Conservation (phyloP, 768 basidiomycete species). For the Tulasnella sp. region DNA sequence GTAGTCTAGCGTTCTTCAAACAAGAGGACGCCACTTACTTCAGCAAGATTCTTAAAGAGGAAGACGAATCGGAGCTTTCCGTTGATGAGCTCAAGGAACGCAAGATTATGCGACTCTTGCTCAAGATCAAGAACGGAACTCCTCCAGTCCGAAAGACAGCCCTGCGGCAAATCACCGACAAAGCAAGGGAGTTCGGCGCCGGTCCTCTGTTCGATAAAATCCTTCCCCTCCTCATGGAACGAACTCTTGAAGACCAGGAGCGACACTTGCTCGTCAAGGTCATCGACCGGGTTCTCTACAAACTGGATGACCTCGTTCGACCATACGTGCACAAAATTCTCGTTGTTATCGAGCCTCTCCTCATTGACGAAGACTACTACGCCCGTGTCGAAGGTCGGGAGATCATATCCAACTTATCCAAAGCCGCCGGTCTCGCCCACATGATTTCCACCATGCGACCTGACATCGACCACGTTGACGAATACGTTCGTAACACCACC, state of each 20-base stretch:
- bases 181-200: slow-evolving; percentile 96
- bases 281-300: slow-evolving; percentile 97
- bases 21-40: slow-evolving; percentile 98
- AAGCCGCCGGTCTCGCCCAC: slow-evolving; percentile 97
- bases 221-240: slow-evolving; percentile 94
- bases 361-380: slow-evolving; percentile 97
- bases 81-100: slow-evolving; percentile 99
- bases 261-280: slow-evolving; percentile 98
- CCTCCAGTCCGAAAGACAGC: slow-evolving; percentile 98
- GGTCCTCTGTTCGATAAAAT: slow-evolving; percentile 99
- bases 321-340: slow-evolving; percentile 99
- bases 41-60: slow-evolving; percentile 90
- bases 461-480: slow-evolving; percentile 98
- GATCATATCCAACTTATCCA: slow-evolving; percentile 97
- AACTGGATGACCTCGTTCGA: slow-evolving; percentile 96
- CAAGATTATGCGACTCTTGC: slow-evolving; percentile 95
- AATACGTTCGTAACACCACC: slow-evolving; percentile 98
- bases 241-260: slow-evolving; percentile 96
- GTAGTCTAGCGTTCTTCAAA: slow-evolving; percentile 96
- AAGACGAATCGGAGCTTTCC: slow-evolving; percentile 86
- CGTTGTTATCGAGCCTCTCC: slow-evolving; percentile 96
- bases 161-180: slow-evolving; percentile 96
- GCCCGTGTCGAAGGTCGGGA: slow-evolving; percentile 97
- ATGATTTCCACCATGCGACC: slow-evolving; percentile 99
- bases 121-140: slow-evolving; percentile 99